Conservation (phyloP, 1,284 basidiomycete genomes). For the Takashimella koratensis region DNA sequence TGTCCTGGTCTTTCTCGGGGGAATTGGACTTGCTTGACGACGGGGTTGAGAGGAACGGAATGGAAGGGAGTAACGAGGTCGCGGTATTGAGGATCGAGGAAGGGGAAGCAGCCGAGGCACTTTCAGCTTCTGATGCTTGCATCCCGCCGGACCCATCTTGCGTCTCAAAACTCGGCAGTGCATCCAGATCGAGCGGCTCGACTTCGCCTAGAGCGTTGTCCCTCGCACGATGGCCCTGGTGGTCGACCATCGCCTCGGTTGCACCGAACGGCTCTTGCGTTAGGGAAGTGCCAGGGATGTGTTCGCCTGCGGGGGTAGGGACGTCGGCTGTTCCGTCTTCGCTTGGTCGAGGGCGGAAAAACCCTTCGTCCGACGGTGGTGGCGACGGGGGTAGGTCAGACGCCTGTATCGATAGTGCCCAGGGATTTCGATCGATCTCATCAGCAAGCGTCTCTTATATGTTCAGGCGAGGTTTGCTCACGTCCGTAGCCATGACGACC, state of each 20-base stretch:
- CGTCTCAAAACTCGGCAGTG: background rate
- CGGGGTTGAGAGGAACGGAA: conserved; percentile 13
- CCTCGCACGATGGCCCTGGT: conserved; percentile 16
- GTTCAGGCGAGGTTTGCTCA: conserved; percentile 17
- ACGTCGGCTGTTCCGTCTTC: too few relatives aligned
- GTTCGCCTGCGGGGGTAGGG: background rate
- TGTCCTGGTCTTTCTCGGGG: background rate
- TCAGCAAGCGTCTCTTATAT: too few relatives aligned
- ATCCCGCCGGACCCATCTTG: background rate
- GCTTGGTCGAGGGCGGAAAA: background rate
- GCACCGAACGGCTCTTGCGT: conserved; percentile 47
- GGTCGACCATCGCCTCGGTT: conserved; percentile 30
- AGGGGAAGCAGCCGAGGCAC: conserved; percentile 14
- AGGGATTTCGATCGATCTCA: too few relatives aligned
- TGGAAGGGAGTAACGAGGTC: conserved; percentile 22
- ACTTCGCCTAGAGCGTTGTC: conserved; percentile 27
- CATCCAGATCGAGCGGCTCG: conserved; percentile 49
- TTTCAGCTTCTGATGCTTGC: background rate
- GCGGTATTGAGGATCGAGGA: conserved; percentile 24
- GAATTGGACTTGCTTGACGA: background rate
- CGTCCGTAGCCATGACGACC: conserved; percentile 56
- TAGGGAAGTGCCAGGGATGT: conserved; percentile 6
- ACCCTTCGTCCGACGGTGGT: conserved; percentile 8
- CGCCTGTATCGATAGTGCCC: background rate
- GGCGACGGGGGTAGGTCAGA: conserved; percentile 13